Evolutionary conservation across 1,139 yeast species (phyloP).

Genomic region (Groenewaldozyma sp.): DNA sequence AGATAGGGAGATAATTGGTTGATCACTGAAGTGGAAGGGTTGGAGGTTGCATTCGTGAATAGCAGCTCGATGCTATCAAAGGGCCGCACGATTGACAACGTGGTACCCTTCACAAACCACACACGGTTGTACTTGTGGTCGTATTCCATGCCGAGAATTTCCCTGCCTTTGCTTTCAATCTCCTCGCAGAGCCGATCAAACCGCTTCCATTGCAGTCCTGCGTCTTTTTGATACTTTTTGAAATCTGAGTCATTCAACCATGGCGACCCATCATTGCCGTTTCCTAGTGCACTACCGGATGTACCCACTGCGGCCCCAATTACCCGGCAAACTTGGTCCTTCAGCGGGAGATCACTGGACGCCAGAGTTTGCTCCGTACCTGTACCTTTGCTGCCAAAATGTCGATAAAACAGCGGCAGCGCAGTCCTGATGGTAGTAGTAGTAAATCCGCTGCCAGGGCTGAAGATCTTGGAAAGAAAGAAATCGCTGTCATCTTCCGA

Average conservation of each 20-base stretch:
- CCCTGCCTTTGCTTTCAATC: slow-evolving; percentile 48
- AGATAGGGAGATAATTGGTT: background rate
- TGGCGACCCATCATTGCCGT: slow-evolving; percentile 3
- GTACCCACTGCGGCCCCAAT: slow-evolving; percentile 25
- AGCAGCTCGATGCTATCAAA: slow-evolving; percentile 17
- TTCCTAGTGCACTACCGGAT: slow-evolving; percentile 4
- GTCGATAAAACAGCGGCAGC: slow-evolving; percentile 30
- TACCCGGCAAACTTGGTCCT: slow-evolving; percentile 27
- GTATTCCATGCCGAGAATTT: slow-evolving; percentile 38
- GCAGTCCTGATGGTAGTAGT: slow-evolving; percentile 38
- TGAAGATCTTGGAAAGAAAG: slow-evolving; percentile 38
- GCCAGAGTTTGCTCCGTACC: slow-evolving; percentile 6
- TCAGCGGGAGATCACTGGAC: slow-evolving; percentile 19
- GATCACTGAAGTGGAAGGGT: slow-evolving; percentile 11
- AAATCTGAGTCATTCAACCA: slow-evolving; percentile 11
- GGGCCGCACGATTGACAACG: slow-evolving; percentile 16
- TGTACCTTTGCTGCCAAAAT: slow-evolving; percentile 13
- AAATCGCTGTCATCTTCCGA: slow-evolving; percentile 29
- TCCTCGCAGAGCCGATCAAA: slow-evolving; percentile 60
- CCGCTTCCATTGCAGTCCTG: slow-evolving; percentile 46
- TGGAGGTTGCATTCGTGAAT: slow-evolving; percentile 16
- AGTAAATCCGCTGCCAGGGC: slow-evolving; percentile 39
- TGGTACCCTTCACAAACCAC: slow-evolving; percentile 19
- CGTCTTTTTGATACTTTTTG: slow-evolving; percentile 22
- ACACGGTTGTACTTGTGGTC: slow-evolving; percentile 12